Percentiles rank a stretch among this genome's conserved stretches.
Evolutionary conservation across 495 filamentous ascomycete genomes (phyloP).

Genomic region (Talaromyces liani): DNA sequence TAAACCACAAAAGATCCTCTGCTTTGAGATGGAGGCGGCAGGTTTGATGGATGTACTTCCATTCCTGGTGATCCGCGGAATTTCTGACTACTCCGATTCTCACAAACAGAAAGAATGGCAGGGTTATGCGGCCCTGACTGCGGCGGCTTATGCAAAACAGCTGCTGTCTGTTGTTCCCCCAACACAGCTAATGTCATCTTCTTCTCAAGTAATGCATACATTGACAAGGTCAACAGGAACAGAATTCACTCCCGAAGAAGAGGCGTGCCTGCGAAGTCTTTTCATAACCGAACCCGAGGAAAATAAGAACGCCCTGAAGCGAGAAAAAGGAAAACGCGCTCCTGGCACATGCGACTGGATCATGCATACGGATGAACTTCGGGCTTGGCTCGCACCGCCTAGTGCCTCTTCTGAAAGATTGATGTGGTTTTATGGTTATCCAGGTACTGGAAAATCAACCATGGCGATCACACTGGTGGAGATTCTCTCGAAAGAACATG

Average conservation of each 20-base stretch:
- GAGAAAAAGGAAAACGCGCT: conserved; percentile 15
- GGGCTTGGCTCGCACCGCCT: conserved; percentile 11
- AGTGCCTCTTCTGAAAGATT: conserved; percentile 4
- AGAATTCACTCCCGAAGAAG: conserved; percentile 2
- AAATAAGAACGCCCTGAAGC: conserved; percentile 14
- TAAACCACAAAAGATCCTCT: conserved; percentile 13
- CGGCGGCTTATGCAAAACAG: conserved; percentile 17
- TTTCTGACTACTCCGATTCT: conserved; percentile 22
- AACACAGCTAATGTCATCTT: neutral
- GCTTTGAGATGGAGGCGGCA: conserved; percentile 4
- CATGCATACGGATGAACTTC: conserved; percentile 13
- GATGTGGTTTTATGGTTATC: conserved; percentile 20
- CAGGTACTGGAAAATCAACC: conserved; percentile 23
- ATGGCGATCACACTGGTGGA: conserved; percentile 18
- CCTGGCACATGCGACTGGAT: conserved; percentile 25
- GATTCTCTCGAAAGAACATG: conserved; percentile 11
- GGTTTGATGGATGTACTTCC: conserved; percentile 22
- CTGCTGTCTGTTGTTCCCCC: conserved; percentile 12
- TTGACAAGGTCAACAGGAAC: neutral
- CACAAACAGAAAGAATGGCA: conserved; percentile 8
- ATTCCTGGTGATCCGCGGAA: conserved; percentile 19
- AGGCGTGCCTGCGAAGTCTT: conserved; percentile 10
- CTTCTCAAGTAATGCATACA: neutral
- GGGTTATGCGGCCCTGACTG: conserved; percentile 20
- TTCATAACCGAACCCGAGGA: conserved; percentile 16